Base-by-base conservation (phyloP, 192 early-diverging fungal genomes). In the Coemansia asiatica region DNA sequence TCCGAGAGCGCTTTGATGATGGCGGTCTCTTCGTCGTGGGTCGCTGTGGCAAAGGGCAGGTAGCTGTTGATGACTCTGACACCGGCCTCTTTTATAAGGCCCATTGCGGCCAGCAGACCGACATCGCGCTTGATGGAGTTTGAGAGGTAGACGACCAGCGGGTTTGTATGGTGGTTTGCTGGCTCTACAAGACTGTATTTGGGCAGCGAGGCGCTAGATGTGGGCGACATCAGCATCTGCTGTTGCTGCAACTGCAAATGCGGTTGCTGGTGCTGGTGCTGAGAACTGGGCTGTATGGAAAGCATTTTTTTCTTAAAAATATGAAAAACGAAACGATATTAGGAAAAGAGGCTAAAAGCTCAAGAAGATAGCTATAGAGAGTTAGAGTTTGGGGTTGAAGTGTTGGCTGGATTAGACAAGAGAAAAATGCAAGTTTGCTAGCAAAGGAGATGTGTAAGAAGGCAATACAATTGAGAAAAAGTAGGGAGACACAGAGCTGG, bases 61-160 rank as follows among this genome's bases (percentile, higher is more conserved):
- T 81, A 75, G 73, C 73, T 75, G 70, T 56, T 57, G 38, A 81
- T 81, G 40, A 70, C 69, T 10, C 60, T 66, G 35, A 51, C 64
- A 55, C 64, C 64, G 7, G 69, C 46, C 56, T 81, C 79, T 22
- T 61, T 64, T 46, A 81, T 75, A 36, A 63, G 66, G 47, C 79
- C 79, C 79, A 81, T 72, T 29, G 79, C 74, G 6, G 73, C 70
- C 28, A 81, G 70, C 56, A 75, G 61, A 27, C 73, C 73, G 60
- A 81, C 79, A 40, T 81, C 79, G 67, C 79, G 79, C 35, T 51
- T 63, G 56, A 81, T 75, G n/a, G 79, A 81, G 60, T 68, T 73
- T 12, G 73, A 72, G 60, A 81, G 67, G 33, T 81, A 75, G 19
- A 72, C 66, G 9, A 71, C 67, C 38, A 81, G 61, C 51, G 74